These are phyloP conservation scores for Simmondsia chinensis DNA, from an alignment of 148 eudicot genomes.

Conservation along the genomic window DNA sequence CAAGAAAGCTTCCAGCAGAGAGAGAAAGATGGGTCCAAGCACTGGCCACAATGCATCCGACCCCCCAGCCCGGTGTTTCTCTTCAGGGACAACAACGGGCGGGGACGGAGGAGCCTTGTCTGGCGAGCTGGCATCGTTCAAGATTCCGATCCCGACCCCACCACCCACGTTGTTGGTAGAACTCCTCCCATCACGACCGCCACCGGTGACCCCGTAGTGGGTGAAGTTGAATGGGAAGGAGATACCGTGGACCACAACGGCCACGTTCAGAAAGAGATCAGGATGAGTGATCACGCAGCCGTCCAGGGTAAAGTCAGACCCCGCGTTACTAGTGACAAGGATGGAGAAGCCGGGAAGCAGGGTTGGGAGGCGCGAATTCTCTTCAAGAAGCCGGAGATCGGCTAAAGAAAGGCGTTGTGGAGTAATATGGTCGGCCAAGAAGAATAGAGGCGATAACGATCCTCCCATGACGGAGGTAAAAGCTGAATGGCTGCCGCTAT, in stretches of 20 bases:
- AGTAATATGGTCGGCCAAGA: slow-evolving; percentile 1
- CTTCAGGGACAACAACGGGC: no score
- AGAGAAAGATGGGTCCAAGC: no score
- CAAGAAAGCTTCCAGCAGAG: no score
- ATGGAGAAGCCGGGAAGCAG: slow-evolving; percentile 7
- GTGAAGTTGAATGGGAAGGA: background rate
- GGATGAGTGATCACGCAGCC: background rate
- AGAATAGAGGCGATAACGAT: background rate
- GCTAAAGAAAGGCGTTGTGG: slow-evolving; percentile 2
- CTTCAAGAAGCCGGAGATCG: background rate
- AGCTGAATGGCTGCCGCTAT: background rate
- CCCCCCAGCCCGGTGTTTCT: no score
- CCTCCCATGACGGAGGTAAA: background rate
- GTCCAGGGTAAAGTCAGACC: background rate
- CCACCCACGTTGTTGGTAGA: no score
- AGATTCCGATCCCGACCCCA: no score
- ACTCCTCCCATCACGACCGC: no score
- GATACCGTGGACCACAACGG: background rate
- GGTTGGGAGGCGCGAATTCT: slow-evolving; percentile 2
- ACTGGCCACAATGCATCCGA: no score
- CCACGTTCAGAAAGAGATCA: slow-evolving; percentile 3
- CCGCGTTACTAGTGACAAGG: background rate
- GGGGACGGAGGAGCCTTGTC: no score
- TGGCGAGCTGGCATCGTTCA: no score
- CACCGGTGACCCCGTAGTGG: background rate